Conservation (phyloP, 371 early-diverging fungal species). For the Mucor saturninus region DNA sequence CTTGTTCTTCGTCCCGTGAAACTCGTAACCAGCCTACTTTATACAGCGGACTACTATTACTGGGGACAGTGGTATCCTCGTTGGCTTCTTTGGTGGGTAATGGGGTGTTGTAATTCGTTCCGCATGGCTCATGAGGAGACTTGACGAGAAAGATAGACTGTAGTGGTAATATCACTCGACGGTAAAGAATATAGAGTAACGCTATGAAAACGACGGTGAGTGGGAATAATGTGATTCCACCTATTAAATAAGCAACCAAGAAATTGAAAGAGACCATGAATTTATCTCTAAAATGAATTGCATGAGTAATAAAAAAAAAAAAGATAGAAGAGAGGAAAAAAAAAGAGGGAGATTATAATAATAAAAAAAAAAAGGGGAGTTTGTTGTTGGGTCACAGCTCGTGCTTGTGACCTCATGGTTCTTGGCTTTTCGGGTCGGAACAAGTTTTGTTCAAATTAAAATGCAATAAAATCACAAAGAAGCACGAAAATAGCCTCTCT, state of each 20-base stretch:
- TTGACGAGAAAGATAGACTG: not conserved
- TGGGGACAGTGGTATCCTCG: not conserved
- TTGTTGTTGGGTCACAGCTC: constrained; percentile 1
- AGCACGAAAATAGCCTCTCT: too few species aligned
- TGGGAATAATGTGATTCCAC: constrained; percentile 56
- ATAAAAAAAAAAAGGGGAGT: not conserved
- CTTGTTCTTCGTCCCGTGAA: constrained; percentile 37
- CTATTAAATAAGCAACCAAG: constrained; percentile 31
- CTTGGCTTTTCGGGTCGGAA: constrained; percentile 1
- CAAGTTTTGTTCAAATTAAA: constrained; percentile 1
- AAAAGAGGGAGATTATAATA: constrained; percentile 13
- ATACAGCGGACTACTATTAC: constrained; percentile 27
- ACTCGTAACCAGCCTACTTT: constrained; percentile 60
- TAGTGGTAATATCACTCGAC: constrained; percentile 4
- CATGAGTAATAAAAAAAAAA: constrained; percentile 12
- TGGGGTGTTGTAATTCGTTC: not conserved
- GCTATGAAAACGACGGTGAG: not conserved
- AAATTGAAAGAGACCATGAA: constrained; percentile 16
- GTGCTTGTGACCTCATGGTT: constrained; percentile 26
- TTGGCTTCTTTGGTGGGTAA: not conserved
- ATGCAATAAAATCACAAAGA: not conserved
- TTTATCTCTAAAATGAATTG: not conserved
- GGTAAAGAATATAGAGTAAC: not conserved
- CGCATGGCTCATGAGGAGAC: not conserved
- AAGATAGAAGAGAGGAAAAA: constrained; percentile 3